Conservation (phyloP, 2,329 filamentous ascomycete genomes). For the Curvularia lunata region DNA sequence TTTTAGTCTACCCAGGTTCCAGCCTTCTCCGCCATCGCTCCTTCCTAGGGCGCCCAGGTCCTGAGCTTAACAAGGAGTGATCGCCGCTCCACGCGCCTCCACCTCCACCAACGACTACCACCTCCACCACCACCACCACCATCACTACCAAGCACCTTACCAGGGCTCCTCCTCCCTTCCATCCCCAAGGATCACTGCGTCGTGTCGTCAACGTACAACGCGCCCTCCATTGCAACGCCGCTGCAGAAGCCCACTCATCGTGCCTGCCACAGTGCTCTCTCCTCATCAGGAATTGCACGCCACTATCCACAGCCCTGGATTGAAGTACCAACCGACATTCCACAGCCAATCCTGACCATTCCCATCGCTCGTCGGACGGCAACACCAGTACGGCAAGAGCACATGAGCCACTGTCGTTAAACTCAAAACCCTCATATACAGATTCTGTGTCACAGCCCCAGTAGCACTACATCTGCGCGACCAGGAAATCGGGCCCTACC, state of each 20-base stretch:
- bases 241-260: constrained; percentile 28
- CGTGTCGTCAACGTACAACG: constrained; percentile 41
- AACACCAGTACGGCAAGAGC: constrained; percentile 40
- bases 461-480: constrained; percentile 57
- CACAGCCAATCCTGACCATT: constrained; percentile 36
- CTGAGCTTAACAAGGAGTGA: constrained; percentile 59
- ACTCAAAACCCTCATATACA: constrained; percentile 44
- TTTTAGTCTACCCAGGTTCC: constrained; percentile 52
- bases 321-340: constrained; percentile 22
- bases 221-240: constrained; percentile 43
- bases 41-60: constrained; percentile 52
- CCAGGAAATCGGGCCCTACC: constrained; percentile 54
- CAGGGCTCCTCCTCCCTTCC: constrained; percentile 25
- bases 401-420: constrained; percentile 36
- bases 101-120: constrained; percentile 37
- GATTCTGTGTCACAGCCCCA: constrained; percentile 47
- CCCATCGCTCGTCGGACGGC: constrained; percentile 31
- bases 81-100: constrained; percentile 53
- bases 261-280: constrained; percentile 29
- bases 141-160: constrained; percentile 21
- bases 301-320: constrained; percentile 36
- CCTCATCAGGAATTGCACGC: constrained; percentile 34
- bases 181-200: constrained; percentile 25
- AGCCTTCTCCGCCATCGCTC: constrained; percentile 55
- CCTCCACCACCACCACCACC: background rate